Evolutionary conservation across 2,329 filamentous ascomycete genomes (phyloP), one percentile per base, ranked within the genome.

Genomic region (Aspergillus clavatus): DNA sequence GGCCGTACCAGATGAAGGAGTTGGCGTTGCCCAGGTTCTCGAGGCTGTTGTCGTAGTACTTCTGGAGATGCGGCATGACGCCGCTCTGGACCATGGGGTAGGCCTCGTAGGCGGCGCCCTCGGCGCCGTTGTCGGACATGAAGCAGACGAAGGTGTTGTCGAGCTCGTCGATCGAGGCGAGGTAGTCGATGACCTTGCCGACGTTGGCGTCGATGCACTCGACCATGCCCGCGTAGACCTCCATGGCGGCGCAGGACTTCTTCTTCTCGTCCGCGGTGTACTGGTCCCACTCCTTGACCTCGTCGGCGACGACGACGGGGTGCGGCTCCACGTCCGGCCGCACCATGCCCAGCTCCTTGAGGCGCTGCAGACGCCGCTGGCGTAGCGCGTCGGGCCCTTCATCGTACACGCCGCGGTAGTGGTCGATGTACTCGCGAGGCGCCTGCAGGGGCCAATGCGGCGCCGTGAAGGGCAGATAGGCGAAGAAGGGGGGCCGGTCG

Each of bases 1-100:
- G 75, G 1, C 79, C 79, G 51, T 82, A 82, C 79, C 79, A 82
- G 46, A 80, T 74, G 57, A 79, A 82, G 2, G 73, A 77, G 57
- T 81, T 68, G 38, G 65, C 74, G 40, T 77, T 73, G 8, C 80
- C 80, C 22, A 82, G 70, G 48, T 81, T 82, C 21, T 80, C 76
- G 16, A 81, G 68, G 27, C 66, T 67, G 56, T 81, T 81, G 61
- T 80, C 67, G 60, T 81, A 81, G 63, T 80, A 79, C 54, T 76
- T 77, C 51, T 77, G 65, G 22, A 80, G 60, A 52, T 79, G 75
- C 3, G 75, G 69, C 55, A 80, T 73, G 51, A 79, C 76, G 19
- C 70, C 71, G 38, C 74, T 74, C 42, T 75, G 68, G 4, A 81
- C 72, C 43, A 81, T 76, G 0, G 79, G 80, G 43, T 77, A 74